phyloP scores from a whole-genome alignment of 495 filamentous ascomycete genomes.

The Podospora pseudoanserina region DNA sequence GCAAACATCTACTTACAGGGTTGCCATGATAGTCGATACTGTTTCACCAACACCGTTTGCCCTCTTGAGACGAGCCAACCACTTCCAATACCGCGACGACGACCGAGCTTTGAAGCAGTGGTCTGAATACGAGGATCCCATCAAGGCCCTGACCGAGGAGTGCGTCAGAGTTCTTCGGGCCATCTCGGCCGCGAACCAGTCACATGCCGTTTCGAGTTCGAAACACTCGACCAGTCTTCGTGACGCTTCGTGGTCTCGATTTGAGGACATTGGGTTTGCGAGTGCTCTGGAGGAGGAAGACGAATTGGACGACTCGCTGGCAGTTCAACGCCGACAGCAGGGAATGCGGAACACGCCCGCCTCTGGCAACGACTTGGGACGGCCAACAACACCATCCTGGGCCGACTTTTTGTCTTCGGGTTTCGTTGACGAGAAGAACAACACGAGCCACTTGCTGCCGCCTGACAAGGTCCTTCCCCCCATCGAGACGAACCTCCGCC shows the following conservation, averaged over 20 bases:
- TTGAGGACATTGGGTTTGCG: conserved; percentile 91
- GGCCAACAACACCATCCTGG: conserved; percentile 96
- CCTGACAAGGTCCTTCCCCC: conserved; percentile 89
- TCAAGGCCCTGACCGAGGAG: conserved; percentile 85
- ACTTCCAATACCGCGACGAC: conserved; percentile 91
- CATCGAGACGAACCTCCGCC: conserved; percentile 65
- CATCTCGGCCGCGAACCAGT: conserved; percentile 86
- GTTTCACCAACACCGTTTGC: conserved; percentile 95
- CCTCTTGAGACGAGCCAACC: conserved; percentile 82
- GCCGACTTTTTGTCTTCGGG: conserved; percentile 94
- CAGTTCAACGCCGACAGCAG: conserved; percentile 32
- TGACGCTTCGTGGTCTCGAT: conserved; percentile 92
- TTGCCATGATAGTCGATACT: conserved; percentile 93
- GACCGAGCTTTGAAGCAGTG: conserved; percentile 79
- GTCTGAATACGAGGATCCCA: conserved; percentile 83
- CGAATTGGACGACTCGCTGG: conserved; percentile 55
- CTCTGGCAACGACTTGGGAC: conserved; percentile 60
- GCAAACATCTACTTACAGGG: conserved; percentile 76
- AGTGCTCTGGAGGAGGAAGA: conserved; percentile 69
- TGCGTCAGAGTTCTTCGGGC: conserved; percentile 84
- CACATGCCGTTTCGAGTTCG: conserved; percentile 57
- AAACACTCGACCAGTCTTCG: conserved; percentile 66
- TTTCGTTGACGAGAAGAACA: conserved; percentile 68
- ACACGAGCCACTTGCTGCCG: conserved; percentile 66
- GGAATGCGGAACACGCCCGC: conserved; percentile 59